Conservation (phyloP, 2,329 filamentous ascomycete genomes). For the Pseudopyricularia cyperi region DNA sequence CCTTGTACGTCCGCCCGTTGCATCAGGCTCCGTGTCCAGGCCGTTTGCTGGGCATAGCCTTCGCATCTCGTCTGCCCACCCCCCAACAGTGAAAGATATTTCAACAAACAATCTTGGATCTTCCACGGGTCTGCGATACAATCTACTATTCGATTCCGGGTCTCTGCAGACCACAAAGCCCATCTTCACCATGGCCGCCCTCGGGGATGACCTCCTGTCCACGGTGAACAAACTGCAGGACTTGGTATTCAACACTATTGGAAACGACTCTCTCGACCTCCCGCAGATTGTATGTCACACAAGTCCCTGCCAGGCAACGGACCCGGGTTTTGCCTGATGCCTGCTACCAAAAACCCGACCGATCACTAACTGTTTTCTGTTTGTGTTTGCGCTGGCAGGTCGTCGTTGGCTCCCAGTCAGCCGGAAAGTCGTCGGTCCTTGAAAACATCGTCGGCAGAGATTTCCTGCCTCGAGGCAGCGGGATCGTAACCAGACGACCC, state of each 20-base stretch:
- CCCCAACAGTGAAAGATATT: neutral
- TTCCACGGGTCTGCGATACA: neutral
- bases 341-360: neutral
- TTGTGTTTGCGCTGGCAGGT: conserved; percentile 43
- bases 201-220: conserved; percentile 87
- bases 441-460: conserved; percentile 98
- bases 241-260: conserved; percentile 98
- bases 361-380: conserved; percentile 5
- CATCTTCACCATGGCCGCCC: conserved; percentile 59
- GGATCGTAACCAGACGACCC: conserved; percentile 88
- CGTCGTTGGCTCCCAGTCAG: conserved; percentile 95
- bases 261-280: conserved; percentile 92
- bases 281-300: conserved; percentile 76
- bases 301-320: neutral
- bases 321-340: neutral
- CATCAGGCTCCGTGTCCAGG: neutral
- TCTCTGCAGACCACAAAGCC: neutral
- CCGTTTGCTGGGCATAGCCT: neutral
- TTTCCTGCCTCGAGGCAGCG: conserved; percentile 89
- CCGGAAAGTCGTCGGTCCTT: conserved; percentile 94
- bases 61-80: neutral
- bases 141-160: neutral
- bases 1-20: neutral
- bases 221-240: conserved; percentile 98
- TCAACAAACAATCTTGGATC: neutral